phyloP scores from a whole-genome alignment of 1,139 yeast species.

The Lodderomyces elongisporus region DNA sequence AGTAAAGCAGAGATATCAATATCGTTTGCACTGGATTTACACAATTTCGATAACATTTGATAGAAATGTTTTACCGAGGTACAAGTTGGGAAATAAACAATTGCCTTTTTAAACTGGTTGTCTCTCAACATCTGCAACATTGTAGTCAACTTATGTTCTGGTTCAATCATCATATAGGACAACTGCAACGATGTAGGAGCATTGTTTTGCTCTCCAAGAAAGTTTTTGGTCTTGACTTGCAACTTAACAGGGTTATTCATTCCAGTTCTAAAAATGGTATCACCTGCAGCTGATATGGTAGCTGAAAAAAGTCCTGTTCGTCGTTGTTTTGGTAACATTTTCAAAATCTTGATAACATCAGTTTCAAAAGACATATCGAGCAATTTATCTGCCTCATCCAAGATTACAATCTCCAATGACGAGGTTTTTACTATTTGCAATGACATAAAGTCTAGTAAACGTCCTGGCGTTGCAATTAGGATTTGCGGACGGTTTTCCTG shows the following conservation, averaged over 20 bases:
- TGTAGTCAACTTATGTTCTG: conserved; percentile 56
- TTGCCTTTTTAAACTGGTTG: conserved; percentile 63
- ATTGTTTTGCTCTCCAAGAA: conserved; percentile 12
- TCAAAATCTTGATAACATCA: conserved; percentile 63
- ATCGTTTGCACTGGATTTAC: too few species aligned
- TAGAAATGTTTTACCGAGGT: conserved; percentile 74
- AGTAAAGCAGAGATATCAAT: conserved; percentile 21
- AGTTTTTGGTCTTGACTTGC: conserved; percentile 54
- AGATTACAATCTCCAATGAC: conserved; percentile 66
- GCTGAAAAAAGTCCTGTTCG: conserved; percentile 94
- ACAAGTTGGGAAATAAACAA: conserved; percentile 92
- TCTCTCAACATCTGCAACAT: conserved; percentile 51
- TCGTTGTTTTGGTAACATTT: conserved; percentile 77
- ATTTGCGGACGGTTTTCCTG: conserved; percentile 58
- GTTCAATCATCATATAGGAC: conserved; percentile 55
- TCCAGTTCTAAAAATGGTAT: conserved; percentile 67
- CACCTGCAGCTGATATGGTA: conserved; percentile 77
- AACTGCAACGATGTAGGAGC: conserved; percentile 66
- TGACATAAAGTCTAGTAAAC: conserved; percentile 63
- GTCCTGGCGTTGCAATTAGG: conserved; percentile 90
- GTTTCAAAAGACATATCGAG: conserved; percentile 73
- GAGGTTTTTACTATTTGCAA: conserved; percentile 46
- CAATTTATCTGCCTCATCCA: conserved; percentile 92
- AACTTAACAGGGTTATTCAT: conserved; percentile 86
- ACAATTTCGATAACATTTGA: conserved; percentile 39